These are phyloP conservation scores for Leptosphaerulina australis DNA, from an alignment of 2,329 filamentous ascomycete species.

Conservation along the genomic window DNA sequence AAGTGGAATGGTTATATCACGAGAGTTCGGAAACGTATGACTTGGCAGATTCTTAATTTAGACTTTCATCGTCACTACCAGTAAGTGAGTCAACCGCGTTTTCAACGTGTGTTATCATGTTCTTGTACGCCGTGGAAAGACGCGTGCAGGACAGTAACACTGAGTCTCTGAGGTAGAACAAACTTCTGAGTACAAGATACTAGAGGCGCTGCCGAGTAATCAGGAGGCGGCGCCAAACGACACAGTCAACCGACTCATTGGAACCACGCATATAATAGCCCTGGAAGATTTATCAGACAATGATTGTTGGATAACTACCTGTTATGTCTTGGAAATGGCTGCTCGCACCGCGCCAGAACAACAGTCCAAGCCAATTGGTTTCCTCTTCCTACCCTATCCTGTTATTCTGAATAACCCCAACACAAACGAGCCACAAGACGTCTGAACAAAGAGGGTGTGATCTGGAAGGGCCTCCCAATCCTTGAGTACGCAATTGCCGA, in stretches of 20 bases:
- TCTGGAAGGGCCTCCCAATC: constrained; percentile 19
- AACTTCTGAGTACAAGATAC: constrained; percentile 3
- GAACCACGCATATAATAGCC: constrained; percentile 1
- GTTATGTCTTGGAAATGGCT: constrained; percentile 7
- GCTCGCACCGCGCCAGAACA: constrained; percentile 11
- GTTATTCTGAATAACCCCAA: constrained; percentile 4
- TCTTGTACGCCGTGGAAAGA: too few relatives aligned
- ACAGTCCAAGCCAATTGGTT: constrained; percentile 1
- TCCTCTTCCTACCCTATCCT: constrained; percentile 5
- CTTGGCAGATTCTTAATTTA: too few relatives aligned
- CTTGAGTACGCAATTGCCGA: constrained; percentile 21
- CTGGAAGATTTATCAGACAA: constrained; percentile 5
- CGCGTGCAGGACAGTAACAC: background rate
- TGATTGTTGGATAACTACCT: constrained; percentile 19
- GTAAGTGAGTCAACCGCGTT: too few relatives aligned
- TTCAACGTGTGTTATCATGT: too few relatives aligned
- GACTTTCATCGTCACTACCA: too few relatives aligned
- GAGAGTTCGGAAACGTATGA: too few relatives aligned
- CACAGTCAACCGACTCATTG: background rate
- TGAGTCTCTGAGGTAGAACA: constrained; percentile 10
- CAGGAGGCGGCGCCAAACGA: background rate
- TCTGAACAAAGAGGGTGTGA: constrained; percentile 7
- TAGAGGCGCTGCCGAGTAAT: background rate
- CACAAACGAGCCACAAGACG: constrained; percentile 3
- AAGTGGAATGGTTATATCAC: too few relatives aligned